Percentiles rank a stretch among this genome's conserved stretches.
Evolutionary conservation across 768 basidiomycete species (phyloP).

Genomic region (Kwoniella sp.): DNA sequence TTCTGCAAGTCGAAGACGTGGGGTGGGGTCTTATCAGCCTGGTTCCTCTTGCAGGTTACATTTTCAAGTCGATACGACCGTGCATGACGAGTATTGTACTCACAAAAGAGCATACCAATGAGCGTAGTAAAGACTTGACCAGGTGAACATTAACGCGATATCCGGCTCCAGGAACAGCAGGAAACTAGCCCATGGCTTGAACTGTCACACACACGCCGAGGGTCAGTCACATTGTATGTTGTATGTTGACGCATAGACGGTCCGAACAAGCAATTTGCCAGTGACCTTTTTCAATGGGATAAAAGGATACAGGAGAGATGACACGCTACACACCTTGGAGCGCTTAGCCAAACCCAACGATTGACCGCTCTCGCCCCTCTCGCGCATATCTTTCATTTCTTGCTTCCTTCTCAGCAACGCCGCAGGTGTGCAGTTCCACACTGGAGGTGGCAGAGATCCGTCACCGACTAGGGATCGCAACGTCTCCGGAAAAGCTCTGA

Average conservation of each 20-base stretch:
- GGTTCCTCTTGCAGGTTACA: too few relatives aligned
- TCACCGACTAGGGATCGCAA: conserved; percentile 53
- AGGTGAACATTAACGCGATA: conserved; percentile 40
- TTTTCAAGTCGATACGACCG: too few relatives aligned
- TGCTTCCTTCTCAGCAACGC: conserved; percentile 26
- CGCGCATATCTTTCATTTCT: conserved; percentile 16
- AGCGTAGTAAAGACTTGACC: conserved; percentile 42
- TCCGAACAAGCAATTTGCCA: too few relatives aligned
- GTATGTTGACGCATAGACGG: too few relatives aligned
- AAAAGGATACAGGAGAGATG: too few relatives aligned
- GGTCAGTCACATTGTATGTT: too few relatives aligned
- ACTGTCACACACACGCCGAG: conserved; percentile 31
- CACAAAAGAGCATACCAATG: conserved; percentile 47
- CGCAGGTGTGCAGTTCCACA: conserved; percentile 37
- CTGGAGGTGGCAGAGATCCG: conserved; percentile 51
- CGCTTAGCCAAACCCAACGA: conserved; percentile 20
- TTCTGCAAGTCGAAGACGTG: too few relatives aligned
- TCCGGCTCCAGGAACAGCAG: conserved; percentile 47
- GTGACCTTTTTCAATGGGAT: too few relatives aligned
- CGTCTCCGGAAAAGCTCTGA: conserved; percentile 60
- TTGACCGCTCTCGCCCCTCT: conserved; percentile 21
- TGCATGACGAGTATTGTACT: conserved; percentile 10
- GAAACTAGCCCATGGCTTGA: conserved; percentile 44
- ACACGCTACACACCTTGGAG: conserved; percentile 29
- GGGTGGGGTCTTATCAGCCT: neutral